Conservation (phyloP, 495 filamentous ascomycete genomes). For the Xylona heveae region DNA sequence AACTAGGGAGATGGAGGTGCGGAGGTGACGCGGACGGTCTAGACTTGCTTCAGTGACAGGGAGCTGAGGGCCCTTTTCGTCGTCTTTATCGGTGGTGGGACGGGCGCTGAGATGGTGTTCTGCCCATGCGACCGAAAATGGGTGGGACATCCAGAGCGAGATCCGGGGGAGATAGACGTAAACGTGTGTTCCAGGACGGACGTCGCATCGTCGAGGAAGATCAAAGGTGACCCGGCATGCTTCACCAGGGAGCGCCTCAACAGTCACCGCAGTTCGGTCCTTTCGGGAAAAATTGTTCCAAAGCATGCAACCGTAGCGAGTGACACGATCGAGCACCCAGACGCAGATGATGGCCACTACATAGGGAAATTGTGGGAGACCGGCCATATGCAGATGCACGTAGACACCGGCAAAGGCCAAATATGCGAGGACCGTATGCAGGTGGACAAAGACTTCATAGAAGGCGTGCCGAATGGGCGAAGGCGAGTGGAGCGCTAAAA, state of each 20-base stretch:
- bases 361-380: slow-evolving; percentile 40
- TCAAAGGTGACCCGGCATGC: slow-evolving; percentile 63
- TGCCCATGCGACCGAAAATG: slow-evolving; percentile 85
- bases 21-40: slow-evolving; percentile 10
- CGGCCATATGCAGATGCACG: slow-evolving; percentile 20
- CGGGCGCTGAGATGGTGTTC: slow-evolving; percentile 10
- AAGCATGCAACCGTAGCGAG: slow-evolving; percentile 44
- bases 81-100: not conserved
- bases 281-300: slow-evolving; percentile 41
- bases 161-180: slow-evolving; percentile 59
- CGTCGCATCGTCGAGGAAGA: slow-evolving; percentile 52
- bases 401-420: slow-evolving; percentile 13
- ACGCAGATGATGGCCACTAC: slow-evolving; percentile 44
- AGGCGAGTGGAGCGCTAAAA: slow-evolving; percentile 41
- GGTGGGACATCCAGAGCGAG: slow-evolving; percentile 66
- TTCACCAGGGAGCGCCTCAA: slow-evolving; percentile 66
- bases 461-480: slow-evolving; percentile 77
- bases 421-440: slow-evolving; percentile 46
- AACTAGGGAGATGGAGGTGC: slow-evolving; percentile 49
- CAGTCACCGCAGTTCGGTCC: slow-evolving; percentile 43
- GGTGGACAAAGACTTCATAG: slow-evolving; percentile 80
- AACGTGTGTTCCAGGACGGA: slow-evolving; percentile 67
- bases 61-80: slow-evolving; percentile 1
- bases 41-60: too few relatives aligned
- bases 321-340: slow-evolving; percentile 57